Evolutionary conservation across 139 green algal species (phyloP).

Genomic region (Diplosphaera chodatii): DNA sequence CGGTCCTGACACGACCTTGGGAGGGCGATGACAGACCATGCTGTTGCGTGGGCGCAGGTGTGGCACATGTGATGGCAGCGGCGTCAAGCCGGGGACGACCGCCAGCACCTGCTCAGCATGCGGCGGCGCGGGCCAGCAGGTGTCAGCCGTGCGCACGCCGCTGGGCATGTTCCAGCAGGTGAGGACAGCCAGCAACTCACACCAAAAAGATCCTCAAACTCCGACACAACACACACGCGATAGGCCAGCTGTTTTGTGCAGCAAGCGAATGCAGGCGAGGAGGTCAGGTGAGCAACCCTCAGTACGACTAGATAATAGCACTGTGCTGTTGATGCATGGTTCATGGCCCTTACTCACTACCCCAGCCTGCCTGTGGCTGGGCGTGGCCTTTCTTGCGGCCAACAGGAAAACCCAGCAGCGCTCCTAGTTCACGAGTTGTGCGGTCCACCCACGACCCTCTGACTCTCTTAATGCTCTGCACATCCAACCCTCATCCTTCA

Average conservation of each 20-base stretch:
- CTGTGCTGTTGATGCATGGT: too few species aligned
- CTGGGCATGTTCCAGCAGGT: conserved; percentile 91
- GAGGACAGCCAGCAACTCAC: too few species aligned
- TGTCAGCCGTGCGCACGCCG: conserved; percentile 82
- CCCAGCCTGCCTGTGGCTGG: neutral
- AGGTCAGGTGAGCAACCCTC: too few species aligned
- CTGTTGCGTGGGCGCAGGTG: too few species aligned
- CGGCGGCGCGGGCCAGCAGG: conserved; percentile 82
- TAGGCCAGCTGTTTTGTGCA: too few species aligned
- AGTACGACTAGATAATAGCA: too few species aligned
- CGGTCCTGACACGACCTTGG: too few species aligned
- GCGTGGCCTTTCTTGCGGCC: neutral
- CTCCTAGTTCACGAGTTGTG: neutral
- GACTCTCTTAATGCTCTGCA: neutral
- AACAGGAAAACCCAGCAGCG: neutral
- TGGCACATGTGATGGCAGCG: conserved; percentile 63
- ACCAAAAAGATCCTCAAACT: too few species aligned
- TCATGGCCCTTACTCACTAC: neutral
- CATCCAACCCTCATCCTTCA: neutral
- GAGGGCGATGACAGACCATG: too few species aligned
- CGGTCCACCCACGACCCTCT: too few species aligned
- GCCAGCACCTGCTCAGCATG: conserved; percentile 77
- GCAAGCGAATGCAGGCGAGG: too few species aligned
- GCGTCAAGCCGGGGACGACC: conserved; percentile 81
- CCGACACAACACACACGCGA: too few species aligned